Base-by-base conservation (phyloP, 345 rosid species). In the Ailanthus altissimus region DNA sequence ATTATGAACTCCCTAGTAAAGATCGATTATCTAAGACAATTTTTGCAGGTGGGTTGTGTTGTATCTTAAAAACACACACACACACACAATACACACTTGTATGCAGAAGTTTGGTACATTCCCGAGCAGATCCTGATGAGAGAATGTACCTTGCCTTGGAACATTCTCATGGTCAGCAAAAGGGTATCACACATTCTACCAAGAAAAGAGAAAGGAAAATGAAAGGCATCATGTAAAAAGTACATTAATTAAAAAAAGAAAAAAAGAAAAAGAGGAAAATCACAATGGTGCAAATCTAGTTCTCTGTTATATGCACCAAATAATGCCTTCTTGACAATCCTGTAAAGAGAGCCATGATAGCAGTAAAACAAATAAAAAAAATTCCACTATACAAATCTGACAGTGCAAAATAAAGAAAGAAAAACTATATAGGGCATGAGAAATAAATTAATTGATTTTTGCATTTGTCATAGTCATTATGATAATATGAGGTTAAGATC, bases 61-160 rank as follows among this genome's bases (percentile, higher is more conserved):
- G 63, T 25, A 59, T 26, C 6, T 5, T 1, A 47, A 9, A 47
- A 14, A 47, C 8, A 11, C 0, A 18, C 2, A 5, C 5, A 18
- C 20, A 53, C 6, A 8, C 20, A 20, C n/a, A n/a, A n/a, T 18
- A 5, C 4, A 53, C 23, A 53, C 23, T 18, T 53, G 23, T 18
- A 18, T 12, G 20, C 21, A 53, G 9, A 18, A 53, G 9, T 18
- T 18, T 18, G 58, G 14, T 8, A 53, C 8, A 20, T 5, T 18
- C 14, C 3, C 5, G 20, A 53, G 21, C 1, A 51, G 57, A 50
- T 13, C 6, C 16, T 50, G 23, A 63, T 23, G 25, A 73, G 56
- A 68, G n/a, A 67, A 51, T 54, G 72, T 85, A 92, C 97, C 94
- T 89, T 90, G 85, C 20, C 36, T 62, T 18, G 23, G 36, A 36